Percentiles rank a stretch among this genome's conserved stretches.
These are phyloP conservation scores for Corinectria fuckeliana DNA, from an alignment of 2,329 filamentous ascomycete genomes.

Conservation along the genomic window DNA sequence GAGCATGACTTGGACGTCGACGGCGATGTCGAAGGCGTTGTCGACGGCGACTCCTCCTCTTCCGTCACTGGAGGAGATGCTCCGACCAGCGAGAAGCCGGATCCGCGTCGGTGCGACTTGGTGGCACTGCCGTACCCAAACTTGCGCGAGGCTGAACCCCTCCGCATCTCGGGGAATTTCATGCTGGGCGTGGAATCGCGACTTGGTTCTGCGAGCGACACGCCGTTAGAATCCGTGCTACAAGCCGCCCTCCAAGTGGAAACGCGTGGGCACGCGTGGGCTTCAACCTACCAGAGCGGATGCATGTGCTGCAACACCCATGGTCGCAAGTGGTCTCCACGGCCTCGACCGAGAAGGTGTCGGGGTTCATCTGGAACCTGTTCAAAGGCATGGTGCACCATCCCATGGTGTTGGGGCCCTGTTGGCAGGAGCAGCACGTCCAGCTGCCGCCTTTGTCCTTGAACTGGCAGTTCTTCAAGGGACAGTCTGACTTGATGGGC, in stretches of 20 bases:
- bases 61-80: constrained; percentile 16
- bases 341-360: constrained; percentile 44
- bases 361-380: constrained; percentile 41
- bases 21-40: constrained; percentile 21
- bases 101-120: constrained; percentile 41
- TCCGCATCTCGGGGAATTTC: constrained; percentile 46
- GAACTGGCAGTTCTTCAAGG: constrained; percentile 59
- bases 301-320: constrained; percentile 59
- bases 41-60: constrained; percentile 24
- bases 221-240: not conserved
- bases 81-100: constrained; percentile 35
- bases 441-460: constrained; percentile 56
- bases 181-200: constrained; percentile 44
- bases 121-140: constrained; percentile 41
- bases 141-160: constrained; percentile 46
- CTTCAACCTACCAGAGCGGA: constrained; percentile 48
- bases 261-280: too few relatives aligned
- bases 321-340: constrained; percentile 56
- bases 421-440: constrained; percentile 61
- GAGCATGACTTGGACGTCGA: constrained; percentile 35
- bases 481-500: constrained; percentile 52
- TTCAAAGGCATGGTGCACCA: constrained; percentile 56
- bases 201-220: constrained; percentile 39
- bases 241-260: not conserved
- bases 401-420: constrained; percentile 58